phyloP scores from a whole-genome alignment of 805 yeast genomes.

The Saturnispora sanitii region DNA sequence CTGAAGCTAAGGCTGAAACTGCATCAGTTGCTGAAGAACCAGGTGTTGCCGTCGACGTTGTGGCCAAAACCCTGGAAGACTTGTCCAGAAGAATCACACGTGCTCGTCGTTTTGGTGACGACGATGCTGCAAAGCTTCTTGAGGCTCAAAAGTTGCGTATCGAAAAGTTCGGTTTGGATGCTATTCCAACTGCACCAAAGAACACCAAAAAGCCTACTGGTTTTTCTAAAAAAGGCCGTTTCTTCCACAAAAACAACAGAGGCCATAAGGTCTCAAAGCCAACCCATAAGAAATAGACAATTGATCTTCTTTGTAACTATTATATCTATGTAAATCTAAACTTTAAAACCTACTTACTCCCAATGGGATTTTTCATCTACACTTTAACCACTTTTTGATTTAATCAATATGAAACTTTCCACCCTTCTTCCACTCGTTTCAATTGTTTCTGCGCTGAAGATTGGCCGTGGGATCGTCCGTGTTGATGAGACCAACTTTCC shows the following conservation, averaged over 20 bases:
- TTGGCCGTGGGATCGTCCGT: conserved; percentile 12
- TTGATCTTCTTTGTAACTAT: too few species aligned
- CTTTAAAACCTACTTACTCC: too few species aligned
- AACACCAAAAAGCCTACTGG: conserved; percentile 1
- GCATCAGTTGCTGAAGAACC: conserved; percentile 13
- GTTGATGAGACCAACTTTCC: conserved; percentile 13
- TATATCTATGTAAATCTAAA: too few species aligned
- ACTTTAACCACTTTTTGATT: too few species aligned
- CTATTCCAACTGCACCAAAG: conserved; percentile 10
- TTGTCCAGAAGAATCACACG: conserved; percentile 59
- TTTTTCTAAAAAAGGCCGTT: background rate
- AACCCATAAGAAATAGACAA: too few species aligned
- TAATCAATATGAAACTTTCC: background rate
- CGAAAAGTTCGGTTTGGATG: conserved; percentile 75
- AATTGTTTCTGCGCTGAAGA: conserved; percentile 6
- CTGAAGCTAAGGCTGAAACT: conserved; percentile 14
- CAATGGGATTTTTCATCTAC: too few species aligned
- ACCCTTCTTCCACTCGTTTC: background rate
- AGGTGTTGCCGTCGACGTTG: conserved; percentile 23
- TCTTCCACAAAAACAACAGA: conserved; percentile 5
- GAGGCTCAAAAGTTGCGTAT: conserved; percentile 59
- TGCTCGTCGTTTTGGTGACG: conserved; percentile 71
- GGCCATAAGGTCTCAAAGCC: background rate
- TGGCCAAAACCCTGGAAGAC: conserved; percentile 56
- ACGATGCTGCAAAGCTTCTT: conserved; percentile 38